Base-by-base conservation (phyloP, 2,329 filamentous ascomycete genomes). In the Aspergillus transmontanensis region DNA sequence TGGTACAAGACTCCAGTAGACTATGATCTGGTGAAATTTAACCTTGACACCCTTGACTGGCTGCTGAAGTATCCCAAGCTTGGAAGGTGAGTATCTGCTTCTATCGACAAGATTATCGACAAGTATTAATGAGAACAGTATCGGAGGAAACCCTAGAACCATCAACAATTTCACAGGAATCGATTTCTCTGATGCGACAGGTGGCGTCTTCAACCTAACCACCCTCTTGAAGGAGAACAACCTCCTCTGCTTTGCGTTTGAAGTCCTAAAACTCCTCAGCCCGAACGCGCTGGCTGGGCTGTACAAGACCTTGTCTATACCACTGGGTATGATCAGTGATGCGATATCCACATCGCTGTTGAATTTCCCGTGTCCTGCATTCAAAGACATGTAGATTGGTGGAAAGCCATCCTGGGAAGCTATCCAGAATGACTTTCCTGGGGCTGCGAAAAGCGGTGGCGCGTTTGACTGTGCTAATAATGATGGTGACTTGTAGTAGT, bases 121-220 rank as follows among this genome's bases (percentile, higher is more conserved):
- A 16, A 14, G 19, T 30, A 45, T 50, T 43, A n/a, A 61, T n/a
- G 1, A 36, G 2, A 21, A 14, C 28, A 80, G 76, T 63, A 78
- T 86, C 19, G 85, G 85, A 11, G 85, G 85, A 11, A 87, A 87
- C 66, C 79, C 80, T 6, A 83, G 84, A 21, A 77, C 75, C 3
- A 78, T 82, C 26, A 82, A 86, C 72, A 82, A 78, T 26, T 87
- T 86, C 66, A 75, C 80, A 5, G 83, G 83, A 6, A 68, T 86
- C 59, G 73, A 82, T 64, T 39, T 83, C 2, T 62, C 65, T 2
- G 72, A 84, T 60, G 39, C 84, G 16, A 81, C 81, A 5, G 77
- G 80, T 23, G 82, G 81, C 43, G 71, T 80, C 39, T 65, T 76
- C 63, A 72, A 79, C 68, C 39, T 69, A 34, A 66, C 70, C 7